Evolutionary conservation across 139 green algal species (phyloP), one percentile per base, ranked within the genome.

Genomic region (Limnomonas spitsbergensis): DNA sequence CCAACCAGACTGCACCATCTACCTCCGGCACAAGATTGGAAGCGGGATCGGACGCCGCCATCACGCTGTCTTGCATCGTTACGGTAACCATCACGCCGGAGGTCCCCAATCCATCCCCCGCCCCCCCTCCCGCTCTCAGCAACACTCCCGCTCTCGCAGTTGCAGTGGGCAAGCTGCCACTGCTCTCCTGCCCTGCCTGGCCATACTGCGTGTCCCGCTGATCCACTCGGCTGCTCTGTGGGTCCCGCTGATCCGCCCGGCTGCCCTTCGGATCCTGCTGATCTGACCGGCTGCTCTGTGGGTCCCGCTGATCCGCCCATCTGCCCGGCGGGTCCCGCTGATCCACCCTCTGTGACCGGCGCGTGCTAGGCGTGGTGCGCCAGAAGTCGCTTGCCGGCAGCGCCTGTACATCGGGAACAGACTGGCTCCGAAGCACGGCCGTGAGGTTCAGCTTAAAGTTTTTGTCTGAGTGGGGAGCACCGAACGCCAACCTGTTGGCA

Each of bases 361-460:
- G 47, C 14, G 47, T 29, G 47, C 47, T 61, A 61, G 47, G 47
- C 20, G 47, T 38, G 27, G 38, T 66, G 36, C 3, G n/a, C 14
- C n/a, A 29, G 24, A 4, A 42, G 32, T 76, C 67, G n/a, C 39
- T 32, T 9, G 36, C 69, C 54, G 42, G 67, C 1, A 82, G 27
- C 1, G 68, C 68, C 37, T 40, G 29, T 26, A 82, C 53, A 2
- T 79, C 75, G 66, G 80, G 38, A 54, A 82, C 56, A 2, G 76
- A 47, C 7, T 67, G 67, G 81, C 66, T 72, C 37, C 40, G 40
- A 35, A 86, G 77, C 26, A 32, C 68, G 0, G 85, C 85, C 0
- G 53, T 32, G 38, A 89, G 80, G 66, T 80, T 53, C 3, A 87
- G 66, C 14, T 80, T 53, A 35, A 89, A 84, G 61, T 87, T 78